phyloP scores from a whole-genome alignment of 164 flowering plant species.

The Piper longum region DNA sequence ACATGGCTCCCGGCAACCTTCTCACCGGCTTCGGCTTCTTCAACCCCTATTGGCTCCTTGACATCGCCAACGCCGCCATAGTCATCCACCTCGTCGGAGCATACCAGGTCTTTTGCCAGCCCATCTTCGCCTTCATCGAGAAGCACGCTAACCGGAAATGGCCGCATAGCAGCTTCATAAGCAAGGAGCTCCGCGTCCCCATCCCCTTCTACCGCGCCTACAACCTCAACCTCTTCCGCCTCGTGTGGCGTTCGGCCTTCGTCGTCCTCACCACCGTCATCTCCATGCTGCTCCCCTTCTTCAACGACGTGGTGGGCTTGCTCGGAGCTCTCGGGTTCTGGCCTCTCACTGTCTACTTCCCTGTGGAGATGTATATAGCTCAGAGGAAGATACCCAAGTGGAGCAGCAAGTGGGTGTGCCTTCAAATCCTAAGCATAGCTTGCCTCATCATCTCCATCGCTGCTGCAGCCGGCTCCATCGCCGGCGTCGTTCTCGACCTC shows the following conservation, averaged over 20 bases:
- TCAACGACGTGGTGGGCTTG: constrained; percentile 46
- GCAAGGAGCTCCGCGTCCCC: constrained; percentile 23
- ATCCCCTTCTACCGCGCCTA: constrained; percentile 21
- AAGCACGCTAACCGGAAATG: constrained; percentile 26
- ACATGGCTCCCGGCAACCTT: constrained; percentile 40
- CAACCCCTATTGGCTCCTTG: constrained; percentile 56
- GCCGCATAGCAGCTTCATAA: constrained; percentile 30
- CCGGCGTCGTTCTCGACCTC: constrained; percentile 35
- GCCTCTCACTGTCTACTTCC: constrained; percentile 60
- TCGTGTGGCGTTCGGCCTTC: constrained; percentile 36
- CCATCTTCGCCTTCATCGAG: constrained; percentile 52
- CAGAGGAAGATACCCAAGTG: constrained; percentile 47
- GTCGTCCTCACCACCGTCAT: constrained; percentile 39
- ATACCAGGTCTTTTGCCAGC: constrained; percentile 54
- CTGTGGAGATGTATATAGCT: constrained; percentile 48
- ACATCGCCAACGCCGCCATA: constrained; percentile 48
- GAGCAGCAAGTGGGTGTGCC: constrained; percentile 45
- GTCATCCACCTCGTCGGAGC: constrained; percentile 65
- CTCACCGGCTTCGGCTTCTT: constrained; percentile 62
- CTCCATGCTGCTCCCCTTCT: constrained; percentile 56
- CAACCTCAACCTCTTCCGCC: constrained; percentile 32
- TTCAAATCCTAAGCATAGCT: constrained; percentile 36
- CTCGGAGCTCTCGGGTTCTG: constrained; percentile 57
- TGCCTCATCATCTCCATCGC: constrained; percentile 36
- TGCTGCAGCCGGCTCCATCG: constrained; percentile 45